Conservation (phyloP, 495 filamentous ascomycete species). For the Tuber melanosporum region DNA sequence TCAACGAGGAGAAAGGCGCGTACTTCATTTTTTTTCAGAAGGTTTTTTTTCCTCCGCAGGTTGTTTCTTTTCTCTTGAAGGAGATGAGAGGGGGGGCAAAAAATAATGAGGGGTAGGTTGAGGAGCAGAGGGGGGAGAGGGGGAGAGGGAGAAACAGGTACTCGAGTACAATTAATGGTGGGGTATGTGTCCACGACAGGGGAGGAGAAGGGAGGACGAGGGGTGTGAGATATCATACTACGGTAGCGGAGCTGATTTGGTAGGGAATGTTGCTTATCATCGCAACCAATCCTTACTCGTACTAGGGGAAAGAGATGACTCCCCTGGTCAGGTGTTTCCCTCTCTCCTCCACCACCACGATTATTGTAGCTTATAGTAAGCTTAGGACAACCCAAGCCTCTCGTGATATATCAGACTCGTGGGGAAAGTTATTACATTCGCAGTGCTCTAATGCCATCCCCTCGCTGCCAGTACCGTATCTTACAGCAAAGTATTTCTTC, state of each 20-base stretch:
- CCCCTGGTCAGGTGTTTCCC: neutral
- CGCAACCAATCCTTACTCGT: neutral
- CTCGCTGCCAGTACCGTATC: neutral
- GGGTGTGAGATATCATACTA: neutral
- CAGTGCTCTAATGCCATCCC: neutral
- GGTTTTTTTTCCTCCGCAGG: neutral
- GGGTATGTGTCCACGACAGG: too few species aligned
- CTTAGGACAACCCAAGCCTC: neutral
- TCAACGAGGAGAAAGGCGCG: slow-evolving; percentile 82
- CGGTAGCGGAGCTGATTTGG: neutral
- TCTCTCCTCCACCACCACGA: neutral
- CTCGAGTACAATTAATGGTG: neutral
- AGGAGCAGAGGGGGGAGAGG: neutral
- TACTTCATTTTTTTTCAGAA: slow-evolving; percentile 51
- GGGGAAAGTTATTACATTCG: neutral
- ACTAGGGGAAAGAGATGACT: neutral
- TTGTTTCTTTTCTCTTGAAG: neutral
- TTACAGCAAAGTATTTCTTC: neutral
- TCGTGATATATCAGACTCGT: neutral
- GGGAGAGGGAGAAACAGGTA: neutral
- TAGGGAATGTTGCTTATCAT: neutral
- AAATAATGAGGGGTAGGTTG: neutral
- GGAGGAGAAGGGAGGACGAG: neutral
- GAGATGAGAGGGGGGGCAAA: neutral
- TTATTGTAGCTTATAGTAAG: neutral